phyloP scores from a whole-genome alignment of 2,329 filamentous ascomycete species.

The Cladophialophora chaetospira region DNA sequence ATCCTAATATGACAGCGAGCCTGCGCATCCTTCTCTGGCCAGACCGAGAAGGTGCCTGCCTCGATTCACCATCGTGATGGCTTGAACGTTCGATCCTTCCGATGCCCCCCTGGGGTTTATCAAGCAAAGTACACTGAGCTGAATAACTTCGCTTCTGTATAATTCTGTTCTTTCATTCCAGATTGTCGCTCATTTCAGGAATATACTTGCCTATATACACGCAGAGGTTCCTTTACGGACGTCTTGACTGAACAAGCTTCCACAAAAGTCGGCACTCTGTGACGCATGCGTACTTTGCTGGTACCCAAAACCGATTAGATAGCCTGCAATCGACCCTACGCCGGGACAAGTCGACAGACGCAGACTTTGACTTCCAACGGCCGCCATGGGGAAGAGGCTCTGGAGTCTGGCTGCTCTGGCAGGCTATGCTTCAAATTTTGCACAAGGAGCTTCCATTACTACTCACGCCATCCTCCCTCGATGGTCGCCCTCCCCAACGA shows the following conservation, averaged over 20 bases:
- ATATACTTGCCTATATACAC: neutral
- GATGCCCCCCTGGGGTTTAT: neutral
- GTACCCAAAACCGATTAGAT: too few species aligned
- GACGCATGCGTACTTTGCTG: too few species aligned
- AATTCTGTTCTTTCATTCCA: neutral
- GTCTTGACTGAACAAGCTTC: neutral
- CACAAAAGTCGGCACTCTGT: neutral
- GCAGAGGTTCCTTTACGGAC: neutral
- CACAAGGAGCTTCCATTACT: slow-evolving; percentile 3
- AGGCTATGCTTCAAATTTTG: neutral
- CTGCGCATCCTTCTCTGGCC: neutral
- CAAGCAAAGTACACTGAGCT: neutral
- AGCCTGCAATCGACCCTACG: too few species aligned
- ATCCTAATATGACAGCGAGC: neutral
- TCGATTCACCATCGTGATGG: neutral
- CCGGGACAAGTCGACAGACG: neutral
- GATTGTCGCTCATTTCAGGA: neutral
- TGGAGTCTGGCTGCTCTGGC: slow-evolving; percentile 5
- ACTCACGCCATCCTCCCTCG: slow-evolving; percentile 17
- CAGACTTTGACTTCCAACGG: neutral
- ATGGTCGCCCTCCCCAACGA: too few species aligned
- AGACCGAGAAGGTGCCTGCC: neutral
- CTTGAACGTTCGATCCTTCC: neutral
- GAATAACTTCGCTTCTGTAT: neutral
- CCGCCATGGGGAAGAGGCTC: slow-evolving; percentile 12